Evolutionary conservation across 2,329 filamentous ascomycete species (phyloP).

Genomic region (Botrytis byssoidea): DNA sequence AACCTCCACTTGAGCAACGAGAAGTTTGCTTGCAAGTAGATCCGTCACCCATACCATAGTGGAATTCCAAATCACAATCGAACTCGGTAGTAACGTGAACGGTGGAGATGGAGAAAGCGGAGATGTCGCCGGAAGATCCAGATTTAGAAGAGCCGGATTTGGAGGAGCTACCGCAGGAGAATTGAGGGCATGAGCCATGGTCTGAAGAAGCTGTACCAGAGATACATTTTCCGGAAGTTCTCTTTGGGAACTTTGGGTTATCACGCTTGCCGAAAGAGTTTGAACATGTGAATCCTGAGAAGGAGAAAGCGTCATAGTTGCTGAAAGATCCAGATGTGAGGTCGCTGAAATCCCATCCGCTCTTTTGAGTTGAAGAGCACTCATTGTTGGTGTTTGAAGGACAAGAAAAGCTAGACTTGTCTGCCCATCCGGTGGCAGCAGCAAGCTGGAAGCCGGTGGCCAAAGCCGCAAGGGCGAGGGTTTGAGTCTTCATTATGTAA

Average conservation of each 20-base stretch:
- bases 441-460: conserved; percentile 46
- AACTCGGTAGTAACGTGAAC: conserved; percentile 73
- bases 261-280: conserved; percentile 61
- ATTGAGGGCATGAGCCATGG: conserved; percentile 53
- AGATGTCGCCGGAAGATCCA: conserved; percentile 41
- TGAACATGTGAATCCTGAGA: conserved; percentile 70
- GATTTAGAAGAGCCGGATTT: not conserved
- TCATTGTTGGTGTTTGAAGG: conserved; percentile 74
- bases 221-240: conserved; percentile 54
- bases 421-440: conserved; percentile 49
- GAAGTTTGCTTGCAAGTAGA: conserved; percentile 76
- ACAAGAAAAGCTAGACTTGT: conserved; percentile 57
- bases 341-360: conserved; percentile 70
- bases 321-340: conserved; percentile 61
- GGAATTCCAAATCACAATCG: conserved; percentile 78
- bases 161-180: conserved; percentile 48
- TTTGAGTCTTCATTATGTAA: conserved; percentile 43
- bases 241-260: conserved; percentile 41
- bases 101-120: conserved; percentile 69
- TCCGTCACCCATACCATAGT: conserved; percentile 83
- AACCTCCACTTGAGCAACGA: conserved; percentile 65
- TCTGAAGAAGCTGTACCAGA: conserved; percentile 50
- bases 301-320: conserved; percentile 69
- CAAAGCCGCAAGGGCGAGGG: conserved; percentile 27
- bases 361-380: conserved; percentile 67